phyloP scores from a whole-genome alignment of 257 asterid species.

The Solanum chiquidenum region DNA sequence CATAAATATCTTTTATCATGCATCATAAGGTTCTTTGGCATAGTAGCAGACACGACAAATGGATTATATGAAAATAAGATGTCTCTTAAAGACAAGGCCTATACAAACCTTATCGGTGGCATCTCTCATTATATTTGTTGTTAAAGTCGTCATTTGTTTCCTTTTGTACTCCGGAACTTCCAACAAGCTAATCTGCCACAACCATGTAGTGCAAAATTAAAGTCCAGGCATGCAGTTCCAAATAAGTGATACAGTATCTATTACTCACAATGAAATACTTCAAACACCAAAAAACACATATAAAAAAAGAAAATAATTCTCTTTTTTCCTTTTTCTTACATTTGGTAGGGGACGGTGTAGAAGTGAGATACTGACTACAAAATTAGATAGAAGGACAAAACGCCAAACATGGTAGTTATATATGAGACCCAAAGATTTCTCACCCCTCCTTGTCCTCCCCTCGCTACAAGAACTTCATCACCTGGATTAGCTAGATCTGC shows the following conservation, averaged over 20 bases:
- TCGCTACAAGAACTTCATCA: constrained; percentile 81
- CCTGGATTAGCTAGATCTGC: constrained; percentile 89
- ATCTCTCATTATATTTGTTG: constrained; percentile 75
- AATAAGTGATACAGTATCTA: background rate
- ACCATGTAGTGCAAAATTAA: background rate
- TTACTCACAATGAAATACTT: background rate
- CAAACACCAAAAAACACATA: background rate
- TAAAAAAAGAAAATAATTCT: background rate
- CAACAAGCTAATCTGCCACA: constrained; percentile 78
- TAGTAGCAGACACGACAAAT: background rate
- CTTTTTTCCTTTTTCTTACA: background rate
- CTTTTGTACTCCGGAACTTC: constrained; percentile 58
- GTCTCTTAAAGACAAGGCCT: background rate
- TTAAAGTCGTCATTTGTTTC: constrained; percentile 34
- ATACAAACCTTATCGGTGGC: constrained; percentile 67
- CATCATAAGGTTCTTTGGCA: background rate
- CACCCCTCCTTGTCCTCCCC: constrained; percentile 99
- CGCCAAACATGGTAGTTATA: background rate
- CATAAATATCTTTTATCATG: background rate
- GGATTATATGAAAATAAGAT: background rate
- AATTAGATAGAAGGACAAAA: background rate
- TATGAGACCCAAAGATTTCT: constrained; percentile 12
- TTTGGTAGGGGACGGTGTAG: background rate
- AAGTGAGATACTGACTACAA: background rate
- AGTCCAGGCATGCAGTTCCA: background rate